Evolutionary conservation across 768 basidiomycete genomes (phyloP).

Genomic region (Lepiota subincarnata): DNA sequence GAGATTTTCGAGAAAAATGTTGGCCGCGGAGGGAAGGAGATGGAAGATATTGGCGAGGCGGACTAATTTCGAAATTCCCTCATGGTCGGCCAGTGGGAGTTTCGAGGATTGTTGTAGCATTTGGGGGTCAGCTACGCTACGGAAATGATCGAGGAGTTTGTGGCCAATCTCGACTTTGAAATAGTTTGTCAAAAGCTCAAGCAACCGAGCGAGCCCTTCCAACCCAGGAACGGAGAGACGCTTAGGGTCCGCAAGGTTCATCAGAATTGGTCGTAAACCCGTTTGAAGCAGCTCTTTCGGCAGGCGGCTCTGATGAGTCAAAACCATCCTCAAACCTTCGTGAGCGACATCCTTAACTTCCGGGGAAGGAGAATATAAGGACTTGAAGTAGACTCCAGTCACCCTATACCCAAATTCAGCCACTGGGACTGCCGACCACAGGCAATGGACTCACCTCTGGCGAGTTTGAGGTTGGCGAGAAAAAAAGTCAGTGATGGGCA

Average conservation of each 20-base stretch:
- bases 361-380: conserved; percentile 84
- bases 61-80: conserved; percentile 89
- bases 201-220: conserved; percentile 88
- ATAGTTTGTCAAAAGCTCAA: conserved; percentile 95
- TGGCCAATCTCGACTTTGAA: conserved; percentile 99
- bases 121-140: conserved; percentile 84
- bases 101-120: conserved; percentile 77
- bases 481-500: conserved; percentile 94
- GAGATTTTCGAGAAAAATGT: conserved; percentile 86
- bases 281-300: conserved; percentile 95
- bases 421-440: neutral
- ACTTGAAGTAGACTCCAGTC: conserved; percentile 96
- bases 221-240: conserved; percentile 87
- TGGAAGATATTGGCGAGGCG: conserved; percentile 98
- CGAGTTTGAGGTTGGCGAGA: conserved; percentile 78
- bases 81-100: conserved; percentile 79
- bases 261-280: conserved; percentile 91
- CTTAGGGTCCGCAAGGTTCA: conserved; percentile 97
- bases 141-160: conserved; percentile 95
- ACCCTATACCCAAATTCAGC: conserved; percentile 48
- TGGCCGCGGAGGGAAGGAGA: conserved; percentile 88
- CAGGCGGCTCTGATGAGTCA: conserved; percentile 84
- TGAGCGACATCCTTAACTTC: conserved; percentile 96
- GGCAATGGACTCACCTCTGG: conserved; percentile 55
- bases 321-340: conserved; percentile 84